These are phyloP conservation scores for Wickerhamiella occidentalis DNA, from an alignment of 805 yeast genomes.

Conservation along the genomic window DNA sequence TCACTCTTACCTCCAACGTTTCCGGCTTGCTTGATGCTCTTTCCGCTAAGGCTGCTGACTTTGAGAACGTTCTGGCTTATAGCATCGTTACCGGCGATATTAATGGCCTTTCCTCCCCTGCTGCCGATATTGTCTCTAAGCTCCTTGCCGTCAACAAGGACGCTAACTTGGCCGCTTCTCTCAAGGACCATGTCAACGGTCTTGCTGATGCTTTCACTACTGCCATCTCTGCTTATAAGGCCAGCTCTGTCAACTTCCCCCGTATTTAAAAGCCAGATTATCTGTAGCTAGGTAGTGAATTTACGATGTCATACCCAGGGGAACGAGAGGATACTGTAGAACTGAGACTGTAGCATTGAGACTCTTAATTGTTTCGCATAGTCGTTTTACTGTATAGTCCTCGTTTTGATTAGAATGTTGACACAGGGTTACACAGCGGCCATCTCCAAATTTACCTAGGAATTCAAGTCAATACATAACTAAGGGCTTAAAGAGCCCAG, in stretches of 20 bases:
- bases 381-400: too few relatives aligned
- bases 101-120: constrained; percentile 11
- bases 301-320: too few relatives aligned
- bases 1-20: constrained; percentile 14
- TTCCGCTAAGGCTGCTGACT: constrained; percentile 20
- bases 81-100: constrained; percentile 18
- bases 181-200: constrained; percentile 2
- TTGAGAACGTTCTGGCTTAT: constrained; percentile 18
- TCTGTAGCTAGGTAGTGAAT: background rate
- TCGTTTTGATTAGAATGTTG: too few relatives aligned
- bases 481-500: constrained; percentile 19
- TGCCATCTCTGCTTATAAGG: constrained; percentile 12
- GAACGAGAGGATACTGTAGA: too few relatives aligned
- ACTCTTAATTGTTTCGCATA: too few relatives aligned
- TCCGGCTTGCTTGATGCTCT: constrained; percentile 16
- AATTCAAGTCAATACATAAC: too few relatives aligned
- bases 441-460: too few relatives aligned
- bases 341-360: too few relatives aligned
- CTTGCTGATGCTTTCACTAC: constrained; percentile 12
- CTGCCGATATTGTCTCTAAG: constrained; percentile 14
- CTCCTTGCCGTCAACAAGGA: constrained; percentile 8
- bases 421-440: too few relatives aligned
- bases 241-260: constrained; percentile 5
- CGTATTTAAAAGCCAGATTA: background rate
- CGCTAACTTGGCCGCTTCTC: background rate